phyloP scores from a whole-genome alignment of 768 basidiomycete species.

The Agrocybe praecox region DNA sequence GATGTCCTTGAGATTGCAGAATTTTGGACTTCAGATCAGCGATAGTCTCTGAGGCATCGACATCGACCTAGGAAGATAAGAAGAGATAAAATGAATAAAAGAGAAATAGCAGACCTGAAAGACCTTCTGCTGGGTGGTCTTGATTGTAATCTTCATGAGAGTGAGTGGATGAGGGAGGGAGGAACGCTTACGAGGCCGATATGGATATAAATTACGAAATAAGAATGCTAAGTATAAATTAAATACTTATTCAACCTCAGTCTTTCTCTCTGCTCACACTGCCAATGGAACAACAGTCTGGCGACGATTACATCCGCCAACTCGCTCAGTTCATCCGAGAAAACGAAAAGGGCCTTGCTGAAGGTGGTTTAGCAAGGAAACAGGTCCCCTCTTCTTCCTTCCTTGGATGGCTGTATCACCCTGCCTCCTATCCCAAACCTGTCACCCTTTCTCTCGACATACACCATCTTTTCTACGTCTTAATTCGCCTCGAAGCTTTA shows the following conservation, averaged over 20 bases:
- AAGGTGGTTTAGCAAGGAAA: constrained; percentile 54
- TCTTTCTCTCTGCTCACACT: background rate
- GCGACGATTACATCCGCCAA: constrained; percentile 76
- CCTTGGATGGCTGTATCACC: constrained; percentile 55
- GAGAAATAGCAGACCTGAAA: constrained; percentile 59
- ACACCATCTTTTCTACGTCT: constrained; percentile 85
- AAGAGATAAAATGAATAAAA: background rate
- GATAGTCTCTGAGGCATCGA: constrained; percentile 75
- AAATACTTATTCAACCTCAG: no score
- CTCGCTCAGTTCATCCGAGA: constrained; percentile 71
- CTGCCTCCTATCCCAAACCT: constrained; percentile 49
- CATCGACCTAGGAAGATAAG: constrained; percentile 61
- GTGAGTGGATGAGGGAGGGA: constrained; percentile 28
- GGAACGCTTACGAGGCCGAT: constrained; percentile 21
- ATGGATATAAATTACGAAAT: no score
- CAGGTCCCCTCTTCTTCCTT: constrained; percentile 36
- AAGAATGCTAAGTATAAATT: no score
- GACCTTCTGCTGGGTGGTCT: constrained; percentile 93
- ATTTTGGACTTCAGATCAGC: constrained; percentile 86
- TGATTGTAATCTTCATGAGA: constrained; percentile 91
- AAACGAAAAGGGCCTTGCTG: constrained; percentile 75
- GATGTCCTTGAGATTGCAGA: constrained; percentile 69
- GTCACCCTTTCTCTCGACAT: constrained; percentile 71
- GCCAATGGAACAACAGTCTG: constrained; percentile 50
- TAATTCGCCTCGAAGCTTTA: constrained; percentile 84